phyloP scores from a whole-genome alignment of 2,329 filamentous ascomycete species.

The Tolypocladium tropicale region DNA sequence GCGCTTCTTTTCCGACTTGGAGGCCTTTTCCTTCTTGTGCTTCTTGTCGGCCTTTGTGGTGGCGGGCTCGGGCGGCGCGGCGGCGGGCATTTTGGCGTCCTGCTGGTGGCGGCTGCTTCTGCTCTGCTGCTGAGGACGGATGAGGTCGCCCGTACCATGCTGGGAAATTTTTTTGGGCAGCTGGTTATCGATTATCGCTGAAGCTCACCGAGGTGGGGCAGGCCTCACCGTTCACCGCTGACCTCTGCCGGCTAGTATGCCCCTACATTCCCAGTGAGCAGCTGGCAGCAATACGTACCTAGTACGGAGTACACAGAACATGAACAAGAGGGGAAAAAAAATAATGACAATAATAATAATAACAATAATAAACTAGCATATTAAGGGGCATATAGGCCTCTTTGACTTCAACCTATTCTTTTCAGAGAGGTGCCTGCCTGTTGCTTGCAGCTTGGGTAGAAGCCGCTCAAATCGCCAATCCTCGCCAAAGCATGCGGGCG shows the following conservation, averaged over 20 bases:
- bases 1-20: conserved; percentile 32
- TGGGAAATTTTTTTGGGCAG: conserved; percentile 3
- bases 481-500: no score
- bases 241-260: not conserved
- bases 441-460: no score
- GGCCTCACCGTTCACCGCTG: not conserved
- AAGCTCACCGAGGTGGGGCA: not conserved
- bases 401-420: no score
- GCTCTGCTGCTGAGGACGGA: conserved; percentile 3
- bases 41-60: conserved; percentile 27
- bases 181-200: conserved; percentile 6
- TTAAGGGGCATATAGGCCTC: no score
- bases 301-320: no score
- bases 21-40: conserved; percentile 23
- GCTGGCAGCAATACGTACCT: no score
- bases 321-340: no score
- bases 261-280: no score
- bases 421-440: no score
- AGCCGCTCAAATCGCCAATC: no score
- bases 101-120: conserved; percentile 1
- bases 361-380: no score
- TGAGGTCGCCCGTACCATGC: not conserved
- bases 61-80: conserved; percentile 17
- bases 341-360: no score
- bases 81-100: conserved; percentile 21